phyloP scores from a whole-genome alignment of 768 basidiomycete species.

The Leccinum uliginosum region DNA sequence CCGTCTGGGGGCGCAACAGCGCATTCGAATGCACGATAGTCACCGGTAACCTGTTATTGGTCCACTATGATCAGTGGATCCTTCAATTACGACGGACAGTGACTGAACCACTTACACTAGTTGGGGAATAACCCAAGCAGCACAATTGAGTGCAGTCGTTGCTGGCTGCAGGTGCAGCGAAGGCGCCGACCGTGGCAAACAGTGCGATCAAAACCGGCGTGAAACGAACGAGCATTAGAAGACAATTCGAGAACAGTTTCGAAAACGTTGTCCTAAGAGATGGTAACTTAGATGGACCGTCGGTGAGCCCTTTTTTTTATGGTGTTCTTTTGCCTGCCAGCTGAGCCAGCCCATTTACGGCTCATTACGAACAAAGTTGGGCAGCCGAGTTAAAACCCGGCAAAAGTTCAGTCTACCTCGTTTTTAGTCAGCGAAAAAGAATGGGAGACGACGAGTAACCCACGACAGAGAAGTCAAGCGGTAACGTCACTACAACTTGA shows the following conservation, averaged over 20 bases:
- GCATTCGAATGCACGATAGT: neutral
- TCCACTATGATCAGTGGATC: neutral
- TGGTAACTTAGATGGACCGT: too few relatives aligned
- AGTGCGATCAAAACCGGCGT: neutral
- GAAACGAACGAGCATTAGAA: constrained; percentile 4
- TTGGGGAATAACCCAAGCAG: neutral
- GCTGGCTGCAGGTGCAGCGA: neutral
- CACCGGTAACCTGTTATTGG: neutral
- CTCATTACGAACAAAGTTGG: too few relatives aligned
- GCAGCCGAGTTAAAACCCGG: too few relatives aligned
- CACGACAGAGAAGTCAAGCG: too few relatives aligned
- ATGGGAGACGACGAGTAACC: too few relatives aligned
- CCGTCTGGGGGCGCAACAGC: neutral
- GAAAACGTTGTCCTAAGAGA: too few relatives aligned
- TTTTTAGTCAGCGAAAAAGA: too few relatives aligned
- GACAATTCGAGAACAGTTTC: too few relatives aligned
- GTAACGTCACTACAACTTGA: too few relatives aligned
- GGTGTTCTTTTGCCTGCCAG: too few relatives aligned
- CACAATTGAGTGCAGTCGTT: neutral
- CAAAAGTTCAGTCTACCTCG: neutral
- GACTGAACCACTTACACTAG: neutral
- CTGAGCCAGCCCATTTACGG: too few relatives aligned
- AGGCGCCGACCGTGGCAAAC: neutral
- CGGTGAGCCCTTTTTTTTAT: too few relatives aligned
- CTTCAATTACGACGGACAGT: neutral